Evolutionary conservation across 2,329 filamentous ascomycete species (phyloP).

Genomic region (Talaromyces sp.): DNA sequence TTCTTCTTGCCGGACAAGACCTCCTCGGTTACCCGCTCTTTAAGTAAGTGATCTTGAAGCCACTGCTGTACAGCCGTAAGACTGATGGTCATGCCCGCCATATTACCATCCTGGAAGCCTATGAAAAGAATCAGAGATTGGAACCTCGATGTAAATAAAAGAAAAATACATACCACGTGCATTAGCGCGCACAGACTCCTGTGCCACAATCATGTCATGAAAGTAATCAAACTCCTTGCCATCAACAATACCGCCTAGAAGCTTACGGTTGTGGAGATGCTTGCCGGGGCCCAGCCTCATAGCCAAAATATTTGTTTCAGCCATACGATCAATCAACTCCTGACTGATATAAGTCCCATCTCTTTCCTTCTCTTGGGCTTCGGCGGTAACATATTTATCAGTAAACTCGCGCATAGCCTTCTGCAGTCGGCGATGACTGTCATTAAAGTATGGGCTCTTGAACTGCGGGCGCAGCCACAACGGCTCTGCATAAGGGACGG

Average conservation of each 20-base stretch:
- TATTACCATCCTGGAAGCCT: slow-evolving; percentile 81
- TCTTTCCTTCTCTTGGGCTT: slow-evolving; percentile 75
- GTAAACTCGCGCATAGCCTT: slow-evolving; percentile 72
- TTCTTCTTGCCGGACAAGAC: slow-evolving; percentile 81
- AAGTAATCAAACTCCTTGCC: slow-evolving; percentile 86
- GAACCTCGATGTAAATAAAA: background rate
- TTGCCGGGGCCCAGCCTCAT: slow-evolving; percentile 84
- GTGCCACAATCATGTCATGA: slow-evolving; percentile 75
- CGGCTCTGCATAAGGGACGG: slow-evolving; percentile 82
- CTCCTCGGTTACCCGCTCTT: slow-evolving; percentile 69
- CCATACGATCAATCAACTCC: slow-evolving; percentile 77
- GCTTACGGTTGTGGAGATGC: slow-evolving; percentile 71
- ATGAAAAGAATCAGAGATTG: background rate
- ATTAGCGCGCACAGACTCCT: slow-evolving; percentile 72
- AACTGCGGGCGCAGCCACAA: slow-evolving; percentile 78
- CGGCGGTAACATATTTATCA: slow-evolving; percentile 70
- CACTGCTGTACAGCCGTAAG: slow-evolving; percentile 80
- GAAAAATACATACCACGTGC: slow-evolving; percentile 56
- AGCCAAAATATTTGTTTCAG: slow-evolving; percentile 71
- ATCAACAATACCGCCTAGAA: slow-evolving; percentile 71
- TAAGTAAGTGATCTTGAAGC: slow-evolving; percentile 67
- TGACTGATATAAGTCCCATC: slow-evolving; percentile 70
- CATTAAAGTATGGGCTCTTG: slow-evolving; percentile 78
- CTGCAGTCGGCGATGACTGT: slow-evolving; percentile 70
- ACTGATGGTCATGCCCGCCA: slow-evolving; percentile 83